These are phyloP conservation scores for Bryopsis sp. DNA, from an alignment of 139 green algal genomes.

Conservation along the genomic window DNA sequence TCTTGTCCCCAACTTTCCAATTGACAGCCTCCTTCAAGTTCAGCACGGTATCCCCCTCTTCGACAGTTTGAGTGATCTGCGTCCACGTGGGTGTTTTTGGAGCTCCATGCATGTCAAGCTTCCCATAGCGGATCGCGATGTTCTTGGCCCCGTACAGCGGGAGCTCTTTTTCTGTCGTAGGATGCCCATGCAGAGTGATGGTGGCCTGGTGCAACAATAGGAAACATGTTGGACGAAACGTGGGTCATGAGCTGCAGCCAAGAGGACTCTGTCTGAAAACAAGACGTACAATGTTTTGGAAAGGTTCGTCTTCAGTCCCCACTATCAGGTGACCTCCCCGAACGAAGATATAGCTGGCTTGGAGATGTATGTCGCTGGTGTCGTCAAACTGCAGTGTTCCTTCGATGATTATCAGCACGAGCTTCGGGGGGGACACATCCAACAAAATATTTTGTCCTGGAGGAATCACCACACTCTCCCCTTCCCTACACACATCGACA, in stretches of 20 bases:
- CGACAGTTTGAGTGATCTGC: constrained; percentile 30
- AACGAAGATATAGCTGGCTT: constrained; percentile 50
- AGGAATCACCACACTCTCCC: constrained; percentile 35
- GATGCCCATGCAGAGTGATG: constrained; percentile 54
- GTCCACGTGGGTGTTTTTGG: constrained; percentile 53
- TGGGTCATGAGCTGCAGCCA: constrained; percentile 19
- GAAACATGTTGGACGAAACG: constrained; percentile 27
- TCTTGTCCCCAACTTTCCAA: constrained; percentile 34
- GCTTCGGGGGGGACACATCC: constrained; percentile 42
- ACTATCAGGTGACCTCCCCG: constrained; percentile 41
- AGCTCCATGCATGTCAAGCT: constrained; percentile 38
- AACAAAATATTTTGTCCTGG: constrained; percentile 38
- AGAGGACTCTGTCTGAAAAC: constrained; percentile 18
- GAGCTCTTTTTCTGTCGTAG: constrained; percentile 33
- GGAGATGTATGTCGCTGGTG: constrained; percentile 20
- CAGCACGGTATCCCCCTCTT: constrained; percentile 30
- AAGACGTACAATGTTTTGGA: constrained; percentile 28
- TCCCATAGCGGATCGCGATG: constrained; percentile 44
- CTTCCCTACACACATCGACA: constrained; percentile 9
- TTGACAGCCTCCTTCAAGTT: constrained; percentile 30
- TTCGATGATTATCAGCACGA: constrained; percentile 36
- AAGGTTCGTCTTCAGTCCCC: constrained; percentile 31
- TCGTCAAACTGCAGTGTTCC: constrained; percentile 47
- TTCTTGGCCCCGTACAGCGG: constrained; percentile 57
- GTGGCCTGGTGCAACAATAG: constrained; percentile 27